Conservation (phyloP, 495 filamentous ascomycete species). For the Penicillium herquei region DNA sequence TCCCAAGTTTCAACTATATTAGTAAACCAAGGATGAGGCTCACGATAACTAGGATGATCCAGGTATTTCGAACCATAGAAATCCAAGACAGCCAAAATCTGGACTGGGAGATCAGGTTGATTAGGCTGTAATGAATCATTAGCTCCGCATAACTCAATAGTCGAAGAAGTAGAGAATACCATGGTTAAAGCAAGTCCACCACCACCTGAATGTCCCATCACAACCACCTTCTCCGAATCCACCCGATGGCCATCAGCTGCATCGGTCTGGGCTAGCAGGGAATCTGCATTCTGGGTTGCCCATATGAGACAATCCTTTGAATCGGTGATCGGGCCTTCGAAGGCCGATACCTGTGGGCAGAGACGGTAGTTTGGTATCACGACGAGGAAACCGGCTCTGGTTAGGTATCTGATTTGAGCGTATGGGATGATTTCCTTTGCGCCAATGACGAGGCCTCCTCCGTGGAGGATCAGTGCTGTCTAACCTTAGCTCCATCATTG, state of each 20-base stretch:
- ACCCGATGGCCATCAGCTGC: not conserved
- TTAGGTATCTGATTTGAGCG: not conserved
- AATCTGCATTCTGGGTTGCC: not conserved
- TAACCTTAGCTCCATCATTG: not conserved
- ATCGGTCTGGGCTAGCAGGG: not conserved
- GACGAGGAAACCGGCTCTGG: not conserved
- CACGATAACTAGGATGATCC: not conserved
- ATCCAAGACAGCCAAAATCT: not conserved
- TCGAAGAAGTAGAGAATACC: not conserved
- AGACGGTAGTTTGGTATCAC: not conserved
- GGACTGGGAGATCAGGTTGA: not conserved
- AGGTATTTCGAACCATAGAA: not conserved
- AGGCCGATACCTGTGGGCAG: not conserved
- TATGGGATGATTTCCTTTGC: not conserved
- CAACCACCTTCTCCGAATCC: not conserved
- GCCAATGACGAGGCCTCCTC: not conserved
- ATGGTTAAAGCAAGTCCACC: not conserved
- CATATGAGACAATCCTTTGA: not conserved
- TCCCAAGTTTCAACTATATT: not conserved
- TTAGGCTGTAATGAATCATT: not conserved
- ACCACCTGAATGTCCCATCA: not conserved
- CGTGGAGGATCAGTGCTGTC: not conserved
- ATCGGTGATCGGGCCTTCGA: not conserved
- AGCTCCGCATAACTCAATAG: not conserved
- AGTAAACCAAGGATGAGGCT: not conserved